Base-by-base conservation (phyloP, 192 early-diverging fungal genomes). In the Rhizophagus clarus region DNA sequence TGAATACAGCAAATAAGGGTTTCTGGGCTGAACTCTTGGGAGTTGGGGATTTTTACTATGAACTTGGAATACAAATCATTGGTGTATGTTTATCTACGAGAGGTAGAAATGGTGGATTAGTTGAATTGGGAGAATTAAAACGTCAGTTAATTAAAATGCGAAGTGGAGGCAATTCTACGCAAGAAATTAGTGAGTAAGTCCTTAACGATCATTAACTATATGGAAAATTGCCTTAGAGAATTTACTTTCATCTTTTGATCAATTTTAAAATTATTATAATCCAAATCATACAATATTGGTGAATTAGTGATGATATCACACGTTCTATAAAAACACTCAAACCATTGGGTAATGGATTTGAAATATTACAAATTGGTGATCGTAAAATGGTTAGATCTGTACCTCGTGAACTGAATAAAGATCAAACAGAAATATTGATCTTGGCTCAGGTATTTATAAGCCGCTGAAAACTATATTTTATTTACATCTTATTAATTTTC, bases 11-110 rank as follows among this genome's bases (percentile, higher is more conserved):
- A 60, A 96, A 95, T 79, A 99, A 99, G 83, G 95, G 97, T 29
- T 96, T 96, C 79, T 97, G 97, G 98, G 90, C 95, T 0, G 97
- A 97, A 71, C 84, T 99, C 12, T 84, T 99, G 4, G 98, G 98
- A 1, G 93, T 98, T 8, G 95, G 97, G 20, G 96, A 98, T 82
- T 99, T 99, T 86, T 99, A 99, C 85, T 98, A 96, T 80, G 96
- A 98, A 69, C 88, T 99, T 5, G 95, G 92, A 1, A 92, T 99
- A n/a, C 96, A 97, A 74, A 94, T 97, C 45, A 94, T 93, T 61
- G 95, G 97, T 71, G 91, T 95, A 0, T 99, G 97, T 80, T 89
- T 97, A 14, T 89, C 91, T 29, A 97, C 96, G 2, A 81, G 96
- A 64, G 89, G 89, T 32, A 80, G 90, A 24, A 98, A 97, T 82